These are phyloP conservation scores for Anaeromyces robustus DNA, from an alignment of 192 early-diverging fungal species.

Conservation along the genomic window DNA sequence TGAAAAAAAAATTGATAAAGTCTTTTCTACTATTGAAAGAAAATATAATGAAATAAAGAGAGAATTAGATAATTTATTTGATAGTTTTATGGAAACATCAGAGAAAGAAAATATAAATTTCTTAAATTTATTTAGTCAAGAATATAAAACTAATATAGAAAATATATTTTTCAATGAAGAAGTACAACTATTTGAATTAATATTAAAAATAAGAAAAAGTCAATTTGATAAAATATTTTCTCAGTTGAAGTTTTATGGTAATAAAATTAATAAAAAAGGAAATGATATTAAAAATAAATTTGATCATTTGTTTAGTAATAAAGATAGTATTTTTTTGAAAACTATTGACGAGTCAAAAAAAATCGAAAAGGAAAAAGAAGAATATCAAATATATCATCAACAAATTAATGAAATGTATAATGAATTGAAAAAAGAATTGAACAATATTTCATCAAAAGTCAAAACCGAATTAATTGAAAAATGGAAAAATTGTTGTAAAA, in stretches of 20 bases:
- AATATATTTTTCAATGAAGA: not conserved
- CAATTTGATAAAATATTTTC: not conserved
- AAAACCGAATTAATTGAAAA: not conserved
- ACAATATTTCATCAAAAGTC: not conserved
- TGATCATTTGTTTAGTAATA: not conserved
- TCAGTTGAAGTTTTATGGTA: not conserved
- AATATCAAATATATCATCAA: not conserved
- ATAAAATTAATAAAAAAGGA: not conserved
- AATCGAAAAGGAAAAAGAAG: not conserved
- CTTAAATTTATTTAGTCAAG: not conserved
- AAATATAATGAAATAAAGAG: not conserved
- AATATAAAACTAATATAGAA: not conserved
- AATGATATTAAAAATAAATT: not conserved
- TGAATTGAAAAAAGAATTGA: not conserved
- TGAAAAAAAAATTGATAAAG: not conserved
- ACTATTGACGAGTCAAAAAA: not conserved
- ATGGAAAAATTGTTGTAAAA: not conserved
- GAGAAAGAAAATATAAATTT: not conserved
- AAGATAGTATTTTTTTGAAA: not conserved
- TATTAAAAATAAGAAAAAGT: not conserved
- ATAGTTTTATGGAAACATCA: not conserved
- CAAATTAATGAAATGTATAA: not conserved
- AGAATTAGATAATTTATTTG: not conserved
- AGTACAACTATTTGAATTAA: not conserved
- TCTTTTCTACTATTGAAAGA: not conserved